phyloP scores from a whole-genome alignment of 768 basidiomycete genomes.

The Lyophyllum shimeji region DNA sequence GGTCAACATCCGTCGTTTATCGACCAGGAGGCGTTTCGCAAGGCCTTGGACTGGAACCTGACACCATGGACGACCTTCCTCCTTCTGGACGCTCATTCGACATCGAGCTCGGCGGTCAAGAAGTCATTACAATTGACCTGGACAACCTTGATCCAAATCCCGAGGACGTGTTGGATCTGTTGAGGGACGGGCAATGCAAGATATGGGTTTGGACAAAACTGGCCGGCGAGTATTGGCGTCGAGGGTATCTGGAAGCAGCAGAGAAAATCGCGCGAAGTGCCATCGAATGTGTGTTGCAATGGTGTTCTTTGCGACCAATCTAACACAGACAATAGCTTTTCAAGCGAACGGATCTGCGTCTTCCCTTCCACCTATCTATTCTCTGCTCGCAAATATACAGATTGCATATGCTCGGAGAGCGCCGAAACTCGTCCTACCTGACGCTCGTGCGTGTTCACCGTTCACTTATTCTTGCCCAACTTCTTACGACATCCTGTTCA shows the following conservation, averaged over 20 bases:
- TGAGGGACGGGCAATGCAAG: conserved; percentile 70
- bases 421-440: conserved; percentile 72
- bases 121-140: conserved; percentile 88
- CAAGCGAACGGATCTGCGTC: conserved; percentile 45
- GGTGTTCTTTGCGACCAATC: conserved; percentile 9
- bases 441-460: conserved; percentile 61
- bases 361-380: conserved; percentile 71
- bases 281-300: conserved; percentile 48
- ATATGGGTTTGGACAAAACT: conserved; percentile 80
- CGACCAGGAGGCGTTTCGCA: not conserved
- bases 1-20: not conserved
- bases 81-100: conserved; percentile 57
- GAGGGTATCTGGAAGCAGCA: conserved; percentile 71
- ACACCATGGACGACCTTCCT: conserved; percentile 34
- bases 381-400: conserved; percentile 83
- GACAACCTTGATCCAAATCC: conserved; percentile 81
- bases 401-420: conserved; percentile 79
- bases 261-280: conserved; percentile 73
- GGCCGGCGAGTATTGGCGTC: conserved; percentile 87
- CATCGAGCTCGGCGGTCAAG: conserved; percentile 79
- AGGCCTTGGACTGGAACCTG: not conserved
- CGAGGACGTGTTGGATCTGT: conserved; percentile 70
- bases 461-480: not conserved
- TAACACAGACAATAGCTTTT: conserved; percentile 40
- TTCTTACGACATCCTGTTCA: not conserved